Evolutionary conservation across 2,329 filamentous ascomycete genomes (phyloP).

Genomic region (Lojkania enalia): DNA sequence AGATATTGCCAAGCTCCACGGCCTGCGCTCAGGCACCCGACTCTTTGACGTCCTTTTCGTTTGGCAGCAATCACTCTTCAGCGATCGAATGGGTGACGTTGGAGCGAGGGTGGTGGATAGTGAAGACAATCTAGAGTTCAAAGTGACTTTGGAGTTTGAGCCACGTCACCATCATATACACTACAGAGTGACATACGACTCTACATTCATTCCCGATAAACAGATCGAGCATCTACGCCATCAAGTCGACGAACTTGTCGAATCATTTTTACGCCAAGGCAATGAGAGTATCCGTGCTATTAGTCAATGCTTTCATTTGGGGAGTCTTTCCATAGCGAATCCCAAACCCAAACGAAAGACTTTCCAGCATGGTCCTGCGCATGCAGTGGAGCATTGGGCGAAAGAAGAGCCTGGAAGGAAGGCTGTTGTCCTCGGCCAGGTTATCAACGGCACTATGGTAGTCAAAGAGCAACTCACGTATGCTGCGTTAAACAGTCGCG

Average conservation of each 20-base stretch:
- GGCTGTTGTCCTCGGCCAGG: constrained; percentile 67
- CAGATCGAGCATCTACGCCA: constrained; percentile 61
- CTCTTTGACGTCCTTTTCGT: constrained; percentile 81
- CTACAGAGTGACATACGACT: constrained; percentile 60
- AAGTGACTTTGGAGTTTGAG: constrained; percentile 75
- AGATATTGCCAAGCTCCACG: constrained; percentile 68
- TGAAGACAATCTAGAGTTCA: constrained; percentile 75
- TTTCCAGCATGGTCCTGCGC: constrained; percentile 33
- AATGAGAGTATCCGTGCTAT: constrained; percentile 38
- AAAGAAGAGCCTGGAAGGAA: constrained; percentile 53
- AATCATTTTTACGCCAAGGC: constrained; percentile 47
- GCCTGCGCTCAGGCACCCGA: constrained; percentile 56
- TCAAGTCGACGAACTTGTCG: constrained; percentile 63
- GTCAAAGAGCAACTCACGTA: constrained; percentile 62
- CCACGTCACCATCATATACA: constrained; percentile 56
- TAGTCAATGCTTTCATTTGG: constrained; percentile 22
- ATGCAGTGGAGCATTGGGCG: constrained; percentile 60
- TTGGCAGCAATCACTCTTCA: constrained; percentile 74
- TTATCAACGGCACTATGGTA: constrained; percentile 41
- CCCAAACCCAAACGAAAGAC: constrained; percentile 31
- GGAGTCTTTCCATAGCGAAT: constrained; percentile 48
- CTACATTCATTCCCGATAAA: constrained; percentile 55
- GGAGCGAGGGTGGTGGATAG: constrained; percentile 61
- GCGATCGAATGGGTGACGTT: constrained; percentile 30
- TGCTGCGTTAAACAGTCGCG: constrained; percentile 61